Evolutionary conservation across 306 rosid species (phyloP).

Genomic region (Luffa acutangula): DNA sequence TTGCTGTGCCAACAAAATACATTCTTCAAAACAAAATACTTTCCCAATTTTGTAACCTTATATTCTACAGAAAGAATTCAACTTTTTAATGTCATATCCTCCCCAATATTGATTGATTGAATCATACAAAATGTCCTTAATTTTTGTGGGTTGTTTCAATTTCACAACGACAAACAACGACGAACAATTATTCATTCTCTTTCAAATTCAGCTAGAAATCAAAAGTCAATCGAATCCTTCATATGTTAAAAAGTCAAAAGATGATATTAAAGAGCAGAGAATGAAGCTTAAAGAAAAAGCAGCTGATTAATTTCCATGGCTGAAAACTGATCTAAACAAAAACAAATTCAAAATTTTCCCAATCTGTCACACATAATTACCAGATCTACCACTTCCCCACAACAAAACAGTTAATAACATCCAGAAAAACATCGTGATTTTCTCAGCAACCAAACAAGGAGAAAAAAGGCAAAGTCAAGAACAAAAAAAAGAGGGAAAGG

Average conservation of each 20-base stretch:
- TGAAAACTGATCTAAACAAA: background rate
- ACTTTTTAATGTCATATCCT: too few relatives aligned
- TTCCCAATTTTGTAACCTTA: background rate
- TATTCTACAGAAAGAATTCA: too few relatives aligned
- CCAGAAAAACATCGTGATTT: background rate
- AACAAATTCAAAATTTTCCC: background rate
- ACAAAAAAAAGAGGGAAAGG: background rate
- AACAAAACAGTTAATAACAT: too few relatives aligned
- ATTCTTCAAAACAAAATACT: background rate
- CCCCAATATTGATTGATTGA: background rate
- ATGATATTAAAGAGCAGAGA: background rate
- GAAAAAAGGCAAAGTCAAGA: too few relatives aligned
- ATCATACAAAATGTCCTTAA: background rate
- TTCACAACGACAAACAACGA: too few relatives aligned
- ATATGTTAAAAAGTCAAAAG: background rate
- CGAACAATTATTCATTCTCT: too few relatives aligned
- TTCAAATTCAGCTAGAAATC: background rate
- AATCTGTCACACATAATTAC: background rate
- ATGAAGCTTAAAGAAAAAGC: background rate
- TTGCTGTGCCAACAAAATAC: conserved; percentile 28
- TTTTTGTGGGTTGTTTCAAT: too few relatives aligned
- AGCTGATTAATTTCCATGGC: background rate
- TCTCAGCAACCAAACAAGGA: background rate
- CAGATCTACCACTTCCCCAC: background rate
- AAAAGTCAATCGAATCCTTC: background rate